A percentile compares a stretch with the other conserved stretches of the same genome.
phyloP scores from a whole-genome alignment of 768 basidiomycete species.

The Russula emetica region DNA sequence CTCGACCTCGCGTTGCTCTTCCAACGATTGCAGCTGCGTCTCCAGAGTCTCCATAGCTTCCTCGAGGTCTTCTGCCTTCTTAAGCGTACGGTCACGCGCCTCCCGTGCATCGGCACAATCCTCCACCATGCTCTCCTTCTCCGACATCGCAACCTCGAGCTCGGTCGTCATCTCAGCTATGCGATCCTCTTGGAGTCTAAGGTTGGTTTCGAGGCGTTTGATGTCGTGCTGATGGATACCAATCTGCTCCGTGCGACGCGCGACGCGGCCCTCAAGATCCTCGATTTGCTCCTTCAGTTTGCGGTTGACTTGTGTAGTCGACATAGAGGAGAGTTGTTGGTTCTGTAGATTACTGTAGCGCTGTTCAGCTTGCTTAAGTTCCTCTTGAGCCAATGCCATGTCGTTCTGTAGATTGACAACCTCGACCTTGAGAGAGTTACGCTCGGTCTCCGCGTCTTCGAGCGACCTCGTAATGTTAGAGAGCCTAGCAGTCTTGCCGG shows the following conservation, averaged over 20 bases:
- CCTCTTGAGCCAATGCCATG: slow-evolving; percentile 47
- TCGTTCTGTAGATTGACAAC: slow-evolving; percentile 60
- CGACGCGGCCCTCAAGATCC: slow-evolving; percentile 61
- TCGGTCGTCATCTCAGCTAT: slow-evolving; percentile 65
- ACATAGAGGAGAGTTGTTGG: slow-evolving; percentile 63
- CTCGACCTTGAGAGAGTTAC: slow-evolving; percentile 62
- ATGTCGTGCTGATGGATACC: slow-evolving; percentile 78
- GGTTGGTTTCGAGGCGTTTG: slow-evolving; percentile 68
- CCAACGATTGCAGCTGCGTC: slow-evolving; percentile 30
- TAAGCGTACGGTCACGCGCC: slow-evolving; percentile 60
- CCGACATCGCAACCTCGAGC: slow-evolving; percentile 56
- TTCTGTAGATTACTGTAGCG: slow-evolving; percentile 60
- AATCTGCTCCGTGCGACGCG: slow-evolving; percentile 67
- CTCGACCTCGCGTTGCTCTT: slow-evolving; percentile 31
- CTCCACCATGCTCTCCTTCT: slow-evolving; percentile 79
- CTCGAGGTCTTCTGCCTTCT: slow-evolving; percentile 56
- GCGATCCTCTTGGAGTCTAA: slow-evolving; percentile 69
- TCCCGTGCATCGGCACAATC: slow-evolving; percentile 77
- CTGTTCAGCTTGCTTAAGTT: slow-evolving; percentile 52
- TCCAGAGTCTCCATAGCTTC: slow-evolving; percentile 51
- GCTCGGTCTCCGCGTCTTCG: slow-evolving; percentile 58
- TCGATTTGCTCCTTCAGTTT: slow-evolving; percentile 61
- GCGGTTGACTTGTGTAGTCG: slow-evolving; percentile 41
- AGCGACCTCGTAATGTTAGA: slow-evolving; percentile 44
- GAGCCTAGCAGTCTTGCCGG: slow-evolving; percentile 44